Base-by-base conservation (phyloP, 192 early-diverging fungal genomes). In the Tieghemiomyces parasiticus region DNA sequence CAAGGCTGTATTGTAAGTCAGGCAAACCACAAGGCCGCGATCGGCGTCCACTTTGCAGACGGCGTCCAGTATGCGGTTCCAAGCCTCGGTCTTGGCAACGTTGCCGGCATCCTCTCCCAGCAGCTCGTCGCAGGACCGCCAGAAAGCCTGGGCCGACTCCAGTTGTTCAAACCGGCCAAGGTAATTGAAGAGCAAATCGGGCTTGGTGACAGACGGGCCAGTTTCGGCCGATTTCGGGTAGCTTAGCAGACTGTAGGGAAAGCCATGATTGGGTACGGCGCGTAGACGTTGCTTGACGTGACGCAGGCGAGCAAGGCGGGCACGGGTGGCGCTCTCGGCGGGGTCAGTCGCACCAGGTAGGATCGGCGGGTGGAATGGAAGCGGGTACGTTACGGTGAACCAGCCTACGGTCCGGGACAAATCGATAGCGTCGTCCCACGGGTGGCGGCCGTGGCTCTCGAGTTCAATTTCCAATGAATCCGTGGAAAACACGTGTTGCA, bases 321-420 rank as follows among this genome's bases (percentile, higher is more conserved):
- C 38, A n/a, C n/a, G n/a, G 8, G 38, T 10, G 35, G 16, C 14
- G 32, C 32, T 38, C 8, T 25, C 26, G 34, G 32, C 54, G 2
- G 16, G 50, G 0, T 9, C 22, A n/a, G 20, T 3, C n/a, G n/a
- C n/a, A n/a, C n/a, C n/a, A n/a, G n/a, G n/a, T n/a, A n/a, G n/a
- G n/a, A n/a, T n/a, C n/a, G n/a, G n/a, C 9, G 31, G 46, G 24
- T 56, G 35, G n/a, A 46, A 32, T 0, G 19, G 1, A 3, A 66
- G 26, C 12, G 61, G 60, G 20, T 49, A 59, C n/a, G 54, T 62
- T 26, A 52, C 26, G 31, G 67, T 68, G 51, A 69, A 69, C 68
- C 68, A 69, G 58, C 68, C 68, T 3, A 69, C 22, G 10, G 55
- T 58, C n/a, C 55, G 55, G 32, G 55, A 58, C 16, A 58, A 20